Conservation (phyloP, 345 rosid species). For the Eucalyptus dawsonii region DNA sequence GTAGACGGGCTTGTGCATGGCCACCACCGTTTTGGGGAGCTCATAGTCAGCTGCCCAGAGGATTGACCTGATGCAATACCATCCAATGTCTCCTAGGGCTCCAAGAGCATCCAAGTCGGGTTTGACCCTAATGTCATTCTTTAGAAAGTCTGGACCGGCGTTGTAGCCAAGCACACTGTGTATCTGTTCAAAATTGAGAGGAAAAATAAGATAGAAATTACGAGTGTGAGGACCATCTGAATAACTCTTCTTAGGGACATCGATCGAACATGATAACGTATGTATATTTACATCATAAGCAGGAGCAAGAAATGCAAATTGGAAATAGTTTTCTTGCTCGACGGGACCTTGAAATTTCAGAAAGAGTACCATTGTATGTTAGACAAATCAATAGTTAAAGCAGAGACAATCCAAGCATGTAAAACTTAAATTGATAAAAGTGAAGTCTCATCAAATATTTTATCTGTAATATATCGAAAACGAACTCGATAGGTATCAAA, state of each 20-base stretch:
- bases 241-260: not conserved
- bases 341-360: not conserved
- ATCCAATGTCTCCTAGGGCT: constrained; percentile 1
- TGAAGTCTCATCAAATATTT: not conserved
- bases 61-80: constrained; percentile 9
- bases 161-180: not conserved
- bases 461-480: not conserved
- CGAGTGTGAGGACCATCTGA: not conserved
- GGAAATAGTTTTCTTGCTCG: not conserved
- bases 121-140: constrained; percentile 1
- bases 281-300: not conserved
- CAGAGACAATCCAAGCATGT: not conserved
- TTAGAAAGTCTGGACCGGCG: not conserved
- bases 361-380: not conserved
- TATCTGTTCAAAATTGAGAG: not conserved
- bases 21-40: not conserved
- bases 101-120: constrained; percentile 2
- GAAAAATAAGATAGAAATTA: too few species aligned
- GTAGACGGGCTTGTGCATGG: not conserved
- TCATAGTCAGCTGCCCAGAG: not conserved
- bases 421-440: not conserved
- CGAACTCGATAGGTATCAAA: not conserved
- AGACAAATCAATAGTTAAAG: not conserved
- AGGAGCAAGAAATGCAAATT: not conserved
- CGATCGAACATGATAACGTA: not conserved